Conservation (phyloP, 176 grass and related monocot genomes). For the Paspalum vaginatum region DNA sequence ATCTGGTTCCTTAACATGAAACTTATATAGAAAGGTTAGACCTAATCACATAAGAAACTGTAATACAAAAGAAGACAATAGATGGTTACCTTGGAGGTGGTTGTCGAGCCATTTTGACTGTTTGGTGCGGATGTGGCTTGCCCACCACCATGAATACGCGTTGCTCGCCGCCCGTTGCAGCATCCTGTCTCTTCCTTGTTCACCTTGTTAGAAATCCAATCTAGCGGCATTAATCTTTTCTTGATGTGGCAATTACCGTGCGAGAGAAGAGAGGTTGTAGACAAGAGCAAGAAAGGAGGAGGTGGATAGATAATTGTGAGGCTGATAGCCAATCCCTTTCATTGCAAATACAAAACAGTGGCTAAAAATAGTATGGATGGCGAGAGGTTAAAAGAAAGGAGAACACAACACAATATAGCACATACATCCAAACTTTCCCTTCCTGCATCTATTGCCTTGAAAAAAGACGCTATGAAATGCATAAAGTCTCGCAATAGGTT, state of each 20-base stretch:
- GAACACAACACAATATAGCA: background rate
- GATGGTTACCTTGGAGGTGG: constrained; percentile 54
- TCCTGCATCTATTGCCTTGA: background rate
- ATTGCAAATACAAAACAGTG: constrained; percentile 31
- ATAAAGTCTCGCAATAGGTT: constrained; percentile 54
- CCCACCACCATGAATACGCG: constrained; percentile 75
- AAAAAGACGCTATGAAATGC: background rate
- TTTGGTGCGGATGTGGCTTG: constrained; percentile 72
- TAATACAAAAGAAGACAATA: background rate
- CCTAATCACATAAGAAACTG: background rate
- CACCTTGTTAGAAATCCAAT: constrained; percentile 35
- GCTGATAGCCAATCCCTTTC: constrained; percentile 40
- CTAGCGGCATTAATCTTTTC: constrained; percentile 30
- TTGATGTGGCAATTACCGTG: constrained; percentile 13
- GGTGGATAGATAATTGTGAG: constrained; percentile 41
- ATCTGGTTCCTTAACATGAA: background rate
- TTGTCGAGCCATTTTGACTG: constrained; percentile 77
- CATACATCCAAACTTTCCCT: background rate
- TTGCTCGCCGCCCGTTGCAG: constrained; percentile 64
- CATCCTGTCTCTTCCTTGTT: constrained; percentile 46
- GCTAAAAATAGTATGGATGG: constrained; percentile 44
- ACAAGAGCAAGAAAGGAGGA: constrained; percentile 38
- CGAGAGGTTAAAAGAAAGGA: constrained; percentile 43
- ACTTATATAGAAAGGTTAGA: background rate
- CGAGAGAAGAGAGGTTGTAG: constrained; percentile 20